phyloP scores from a whole-genome alignment of 2,329 filamentous ascomycete genomes.

The Thelonectria blattea region DNA sequence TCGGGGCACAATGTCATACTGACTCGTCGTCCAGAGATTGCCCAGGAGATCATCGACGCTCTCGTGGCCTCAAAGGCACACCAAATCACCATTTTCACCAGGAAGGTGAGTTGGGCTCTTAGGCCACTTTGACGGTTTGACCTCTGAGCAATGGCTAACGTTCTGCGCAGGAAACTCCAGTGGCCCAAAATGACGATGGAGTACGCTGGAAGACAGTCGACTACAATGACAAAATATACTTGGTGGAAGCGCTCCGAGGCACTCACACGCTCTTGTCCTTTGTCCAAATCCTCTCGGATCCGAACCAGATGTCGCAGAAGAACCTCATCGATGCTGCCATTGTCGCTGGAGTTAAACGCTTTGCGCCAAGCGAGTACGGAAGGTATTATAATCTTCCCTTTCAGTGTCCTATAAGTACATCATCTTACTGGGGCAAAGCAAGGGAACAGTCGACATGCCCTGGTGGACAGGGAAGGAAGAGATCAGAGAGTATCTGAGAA shows the following conservation, averaged over 20 bases:
- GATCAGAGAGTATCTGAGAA: constrained; percentile 54
- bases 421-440: neutral
- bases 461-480: constrained; percentile 49
- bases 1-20: neutral
- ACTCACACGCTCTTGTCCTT: constrained; percentile 59
- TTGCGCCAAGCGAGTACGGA: constrained; percentile 64
- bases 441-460: neutral
- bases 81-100: neutral
- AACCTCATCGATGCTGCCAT: constrained; percentile 65
- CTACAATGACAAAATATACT: constrained; percentile 48
- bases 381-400: constrained; percentile 37
- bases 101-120: too few relatives aligned
- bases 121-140: too few relatives aligned
- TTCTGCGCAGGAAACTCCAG: neutral
- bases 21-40: neutral
- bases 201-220: constrained; percentile 38
- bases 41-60: neutral
- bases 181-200: neutral
- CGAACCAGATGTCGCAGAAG: constrained; percentile 51
- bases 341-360: constrained; percentile 64
- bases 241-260: constrained; percentile 49
- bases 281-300: constrained; percentile 44
- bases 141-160: neutral
- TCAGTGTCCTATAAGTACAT: too few relatives aligned
- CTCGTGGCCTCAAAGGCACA: neutral